Conservation (phyloP, 352 stramenopile species). For the Blastocystis sp. region DNA sequence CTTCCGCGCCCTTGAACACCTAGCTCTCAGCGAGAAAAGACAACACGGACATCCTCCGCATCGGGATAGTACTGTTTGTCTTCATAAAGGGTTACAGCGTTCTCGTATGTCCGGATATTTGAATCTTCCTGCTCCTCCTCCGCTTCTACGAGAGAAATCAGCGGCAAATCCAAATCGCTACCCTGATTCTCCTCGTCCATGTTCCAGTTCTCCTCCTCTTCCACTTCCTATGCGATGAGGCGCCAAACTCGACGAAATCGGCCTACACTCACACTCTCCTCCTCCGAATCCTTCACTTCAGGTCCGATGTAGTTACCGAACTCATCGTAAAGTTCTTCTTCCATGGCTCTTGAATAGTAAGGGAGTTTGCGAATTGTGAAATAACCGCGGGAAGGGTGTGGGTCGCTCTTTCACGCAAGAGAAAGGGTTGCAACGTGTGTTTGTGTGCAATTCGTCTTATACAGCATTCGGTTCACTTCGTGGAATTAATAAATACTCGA, state of each 20-base stretch:
- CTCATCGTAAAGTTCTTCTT: conserved; percentile 97
- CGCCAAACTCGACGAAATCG: conserved; percentile 5
- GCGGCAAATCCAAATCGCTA: neutral
- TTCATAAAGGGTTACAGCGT: conserved; percentile 95
- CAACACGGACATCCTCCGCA: conserved; percentile 83
- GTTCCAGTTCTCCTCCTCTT: conserved; percentile 77
- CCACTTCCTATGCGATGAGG: conserved; percentile 70
- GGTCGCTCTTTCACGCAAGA: no score
- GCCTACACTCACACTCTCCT: conserved; percentile 71
- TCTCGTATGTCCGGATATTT: conserved; percentile 71
- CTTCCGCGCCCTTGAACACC: conserved; percentile 82
- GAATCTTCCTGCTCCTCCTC: conserved; percentile 61
- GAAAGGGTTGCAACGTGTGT: no score
- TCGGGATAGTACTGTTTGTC: conserved; percentile 99
- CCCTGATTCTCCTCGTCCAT: conserved; percentile 66
- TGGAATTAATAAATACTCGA: no score
- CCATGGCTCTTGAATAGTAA: conserved; percentile 75
- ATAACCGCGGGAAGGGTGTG: neutral
- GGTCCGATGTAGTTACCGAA: conserved; percentile 99
- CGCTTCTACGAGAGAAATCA: conserved; percentile 35
- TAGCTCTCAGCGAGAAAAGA: neutral
- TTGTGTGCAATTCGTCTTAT: no score
- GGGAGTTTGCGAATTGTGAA: neutral
- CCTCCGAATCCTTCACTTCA: conserved; percentile 81
- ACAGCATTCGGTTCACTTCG: no score